Conservation (phyloP, 2,329 filamentous ascomycete species). For the Botrytis fabae region DNA sequence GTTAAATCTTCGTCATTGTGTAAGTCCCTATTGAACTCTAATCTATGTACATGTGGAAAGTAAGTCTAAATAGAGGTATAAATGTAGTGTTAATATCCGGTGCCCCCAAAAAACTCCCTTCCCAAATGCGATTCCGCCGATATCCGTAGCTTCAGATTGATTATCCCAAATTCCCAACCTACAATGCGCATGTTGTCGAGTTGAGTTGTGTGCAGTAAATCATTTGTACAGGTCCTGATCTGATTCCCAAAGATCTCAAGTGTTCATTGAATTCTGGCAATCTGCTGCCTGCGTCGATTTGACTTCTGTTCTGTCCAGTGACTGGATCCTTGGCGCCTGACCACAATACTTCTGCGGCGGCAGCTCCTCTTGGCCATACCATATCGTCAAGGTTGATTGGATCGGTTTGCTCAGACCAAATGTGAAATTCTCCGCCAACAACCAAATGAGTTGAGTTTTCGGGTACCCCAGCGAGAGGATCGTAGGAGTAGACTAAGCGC, state of each 20-base stretch:
- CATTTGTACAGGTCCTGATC: constrained; percentile 69
- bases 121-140: background rate
- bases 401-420: constrained; percentile 83
- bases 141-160: background rate
- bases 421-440: constrained; percentile 76
- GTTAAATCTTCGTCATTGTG: background rate
- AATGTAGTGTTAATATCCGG: background rate
- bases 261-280: constrained; percentile 76
- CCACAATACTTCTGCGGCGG: constrained; percentile 80
- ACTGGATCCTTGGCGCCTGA: constrained; percentile 64
- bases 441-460: constrained; percentile 64
- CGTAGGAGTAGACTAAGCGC: constrained; percentile 77
- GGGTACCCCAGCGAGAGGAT: constrained; percentile 67
- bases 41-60: constrained; percentile 4
- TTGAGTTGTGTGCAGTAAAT: constrained; percentile 67
- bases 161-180: background rate
- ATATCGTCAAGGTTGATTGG: constrained; percentile 70
- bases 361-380: constrained; percentile 75
- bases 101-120: background rate
- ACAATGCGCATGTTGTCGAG: constrained; percentile 48
- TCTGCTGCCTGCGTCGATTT: constrained; percentile 67
- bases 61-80: background rate
- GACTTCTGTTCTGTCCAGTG: constrained; percentile 66
- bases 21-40: background rate
- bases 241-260: constrained; percentile 59